Conservation (phyloP, 1,139 yeast species). For the Lodderomyces pseudojiufengensis region DNA sequence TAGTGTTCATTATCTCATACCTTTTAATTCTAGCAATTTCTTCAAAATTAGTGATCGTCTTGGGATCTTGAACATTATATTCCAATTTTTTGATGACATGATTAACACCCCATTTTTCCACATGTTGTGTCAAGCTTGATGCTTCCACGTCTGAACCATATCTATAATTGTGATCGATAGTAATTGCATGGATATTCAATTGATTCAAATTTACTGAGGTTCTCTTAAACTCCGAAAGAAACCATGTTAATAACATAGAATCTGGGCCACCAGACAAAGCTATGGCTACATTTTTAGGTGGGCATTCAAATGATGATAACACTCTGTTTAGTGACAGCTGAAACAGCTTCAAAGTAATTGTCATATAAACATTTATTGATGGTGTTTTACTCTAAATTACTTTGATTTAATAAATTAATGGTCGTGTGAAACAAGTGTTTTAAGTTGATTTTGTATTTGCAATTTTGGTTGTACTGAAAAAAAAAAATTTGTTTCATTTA, state of each 20-base stretch:
- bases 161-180: slow-evolving; percentile 59
- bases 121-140: slow-evolving; percentile 27
- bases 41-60: slow-evolving; percentile 43
- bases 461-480: neutral
- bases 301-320: slow-evolving; percentile 6
- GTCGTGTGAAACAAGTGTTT: slow-evolving; percentile 5
- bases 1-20: slow-evolving; percentile 37
- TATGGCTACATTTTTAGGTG: slow-evolving; percentile 19
- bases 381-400: too few species aligned
- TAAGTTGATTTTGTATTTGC: neutral
- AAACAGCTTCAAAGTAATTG: slow-evolving; percentile 6
- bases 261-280: slow-evolving; percentile 85
- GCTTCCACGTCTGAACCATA: slow-evolving; percentile 50
- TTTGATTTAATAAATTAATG: neutral
- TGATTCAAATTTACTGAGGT: neutral
- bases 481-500: neutral
- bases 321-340: neutral
- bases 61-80: slow-evolving; percentile 24
- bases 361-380: slow-evolving; percentile 5
- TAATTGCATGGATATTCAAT: slow-evolving; percentile 42
- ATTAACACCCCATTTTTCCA: slow-evolving; percentile 35
- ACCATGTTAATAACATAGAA: slow-evolving; percentile 62
- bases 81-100: slow-evolving; percentile 36
- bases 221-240: slow-evolving; percentile 31
- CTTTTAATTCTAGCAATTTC: slow-evolving; percentile 55